Conservation (phyloP, 164 flowering plant species). For the Pachysandra terminalis region DNA sequence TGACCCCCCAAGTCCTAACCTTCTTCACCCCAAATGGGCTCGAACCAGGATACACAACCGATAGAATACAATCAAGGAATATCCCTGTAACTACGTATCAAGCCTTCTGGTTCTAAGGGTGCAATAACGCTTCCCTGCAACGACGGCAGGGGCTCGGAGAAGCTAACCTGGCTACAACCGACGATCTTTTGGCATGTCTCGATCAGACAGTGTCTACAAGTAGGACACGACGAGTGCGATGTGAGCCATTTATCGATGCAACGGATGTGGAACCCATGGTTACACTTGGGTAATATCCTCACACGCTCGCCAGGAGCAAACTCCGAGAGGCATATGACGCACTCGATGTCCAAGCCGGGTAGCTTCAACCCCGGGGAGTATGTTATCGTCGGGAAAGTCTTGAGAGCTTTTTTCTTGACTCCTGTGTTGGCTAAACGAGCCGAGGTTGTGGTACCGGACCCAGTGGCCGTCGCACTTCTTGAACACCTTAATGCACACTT, state of each 20-base stretch:
- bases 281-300: slow-evolving; percentile 66
- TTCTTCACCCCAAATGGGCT: background rate
- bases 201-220: slow-evolving; percentile 66
- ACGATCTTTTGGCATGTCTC: slow-evolving; percentile 58
- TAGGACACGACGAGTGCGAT: slow-evolving; percentile 86
- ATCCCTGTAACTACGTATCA: slow-evolving; percentile 37
- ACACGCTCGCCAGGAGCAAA: slow-evolving; percentile 53
- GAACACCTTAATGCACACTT: slow-evolving; percentile 78
- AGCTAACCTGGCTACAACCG: slow-evolving; percentile 28
- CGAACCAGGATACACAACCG: too few relatives aligned
- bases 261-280: slow-evolving; percentile 77
- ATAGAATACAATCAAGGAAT: slow-evolving; percentile 7
- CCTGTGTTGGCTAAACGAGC: slow-evolving; percentile 49
- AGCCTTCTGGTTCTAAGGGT: slow-evolving; percentile 65
- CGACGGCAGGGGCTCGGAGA: slow-evolving; percentile 22
- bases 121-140: slow-evolving; percentile 34
- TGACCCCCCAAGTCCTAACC: background rate
- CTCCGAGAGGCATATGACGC: slow-evolving; percentile 79
- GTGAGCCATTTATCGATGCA: slow-evolving; percentile 87
- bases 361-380: slow-evolving; percentile 39
- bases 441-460: slow-evolving; percentile 12
- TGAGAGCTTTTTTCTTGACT: slow-evolving; percentile 57
- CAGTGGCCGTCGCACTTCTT: slow-evolving; percentile 22
- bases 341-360: slow-evolving; percentile 57
- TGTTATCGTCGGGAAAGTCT: slow-evolving; percentile 46